Evolutionary conservation across 805 yeast genomes (phyloP).

Genomic region (Hanseniaspora guilliermondii): DNA sequence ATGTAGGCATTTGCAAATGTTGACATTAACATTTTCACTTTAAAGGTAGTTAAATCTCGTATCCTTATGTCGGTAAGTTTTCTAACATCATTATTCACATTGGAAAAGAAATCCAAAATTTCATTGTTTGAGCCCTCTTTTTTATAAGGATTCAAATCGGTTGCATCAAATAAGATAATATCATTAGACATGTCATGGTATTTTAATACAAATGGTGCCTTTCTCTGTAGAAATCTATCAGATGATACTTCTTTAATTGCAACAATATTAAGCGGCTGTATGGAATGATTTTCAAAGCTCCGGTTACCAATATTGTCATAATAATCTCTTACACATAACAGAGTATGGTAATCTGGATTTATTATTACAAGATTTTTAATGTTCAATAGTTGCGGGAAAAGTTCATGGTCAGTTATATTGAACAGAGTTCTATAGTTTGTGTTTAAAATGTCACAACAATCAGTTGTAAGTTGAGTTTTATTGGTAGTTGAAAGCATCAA

Average conservation of each 20-base stretch:
- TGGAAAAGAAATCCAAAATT: not conserved
- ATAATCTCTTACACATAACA: not conserved
- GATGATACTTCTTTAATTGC: not conserved
- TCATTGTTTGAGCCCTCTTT: not conserved
- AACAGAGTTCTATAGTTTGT: not conserved
- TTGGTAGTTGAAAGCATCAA: not conserved
- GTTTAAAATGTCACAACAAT: not conserved
- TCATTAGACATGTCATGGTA: not conserved
- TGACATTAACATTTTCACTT: not conserved
- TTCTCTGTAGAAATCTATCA: not conserved
- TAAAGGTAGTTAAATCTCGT: not conserved
- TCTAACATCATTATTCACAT: constrained; percentile 7
- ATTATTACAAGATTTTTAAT: constrained; percentile 2
- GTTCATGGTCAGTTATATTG: not conserved
- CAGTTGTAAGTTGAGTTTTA: not conserved
- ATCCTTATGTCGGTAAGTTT: not conserved
- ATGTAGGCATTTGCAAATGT: constrained; percentile 1
- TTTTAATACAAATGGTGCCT: not conserved
- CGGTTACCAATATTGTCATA: not conserved
- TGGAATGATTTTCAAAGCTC: not conserved
- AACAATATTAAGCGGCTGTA: not conserved
- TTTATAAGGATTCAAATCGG: not conserved
- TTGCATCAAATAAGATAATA: not conserved
- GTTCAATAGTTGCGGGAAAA: not conserved
- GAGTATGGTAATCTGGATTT: not conserved